These are phyloP conservation scores for Penicillium nordicum DNA, from an alignment of 2,329 filamentous ascomycete species.

Conservation along the genomic window DNA sequence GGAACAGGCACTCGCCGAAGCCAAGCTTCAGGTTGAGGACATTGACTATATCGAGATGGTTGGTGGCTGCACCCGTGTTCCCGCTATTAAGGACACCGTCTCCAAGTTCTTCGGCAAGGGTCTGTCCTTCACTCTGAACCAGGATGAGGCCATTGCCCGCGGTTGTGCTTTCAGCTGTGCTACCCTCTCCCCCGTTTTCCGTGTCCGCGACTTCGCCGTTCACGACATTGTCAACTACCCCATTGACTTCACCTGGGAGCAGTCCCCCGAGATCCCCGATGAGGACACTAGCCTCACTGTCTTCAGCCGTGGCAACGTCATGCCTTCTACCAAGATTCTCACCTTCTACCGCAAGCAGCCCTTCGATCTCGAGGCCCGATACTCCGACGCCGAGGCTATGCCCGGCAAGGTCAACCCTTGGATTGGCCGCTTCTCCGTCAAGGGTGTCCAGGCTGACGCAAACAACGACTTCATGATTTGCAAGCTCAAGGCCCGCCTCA, in stretches of 20 bases:
- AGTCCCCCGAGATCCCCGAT: constrained; percentile 95
- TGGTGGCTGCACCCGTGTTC: constrained; percentile 91
- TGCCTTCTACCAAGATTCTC: constrained; percentile 98
- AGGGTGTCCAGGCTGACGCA: constrained; percentile 88
- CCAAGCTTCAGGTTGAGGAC: constrained; percentile 84
- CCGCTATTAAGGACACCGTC: constrained; percentile 85
- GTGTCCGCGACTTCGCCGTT: constrained; percentile 94
- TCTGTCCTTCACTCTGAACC: constrained; percentile 95
- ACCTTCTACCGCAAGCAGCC: constrained; percentile 99
- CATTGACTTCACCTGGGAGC: constrained; percentile 98
- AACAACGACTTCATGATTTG: constrained; percentile 99
- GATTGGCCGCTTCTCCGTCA: constrained; percentile 97
- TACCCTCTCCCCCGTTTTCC: constrained; percentile 95
- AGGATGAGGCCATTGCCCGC: constrained; percentile 93
- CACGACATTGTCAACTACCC: constrained; percentile 98
- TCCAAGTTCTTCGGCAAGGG: constrained; percentile 87
- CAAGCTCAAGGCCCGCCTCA: constrained; percentile 97
- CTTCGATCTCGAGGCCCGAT: constrained; percentile 93
- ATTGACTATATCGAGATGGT: constrained; percentile 93
- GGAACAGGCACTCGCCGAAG: constrained; percentile 90
- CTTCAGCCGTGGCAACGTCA: constrained; percentile 94
- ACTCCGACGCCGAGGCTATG: constrained; percentile 79
- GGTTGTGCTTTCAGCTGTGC: constrained; percentile 97
- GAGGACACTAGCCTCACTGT: constrained; percentile 97
- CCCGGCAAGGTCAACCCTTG: constrained; percentile 89